A percentile compares a stretch with the other conserved stretches of the same genome.
Evolutionary conservation across 176 grass and related monocot genomes (phyloP).

Genomic region (Secale cereale): DNA sequence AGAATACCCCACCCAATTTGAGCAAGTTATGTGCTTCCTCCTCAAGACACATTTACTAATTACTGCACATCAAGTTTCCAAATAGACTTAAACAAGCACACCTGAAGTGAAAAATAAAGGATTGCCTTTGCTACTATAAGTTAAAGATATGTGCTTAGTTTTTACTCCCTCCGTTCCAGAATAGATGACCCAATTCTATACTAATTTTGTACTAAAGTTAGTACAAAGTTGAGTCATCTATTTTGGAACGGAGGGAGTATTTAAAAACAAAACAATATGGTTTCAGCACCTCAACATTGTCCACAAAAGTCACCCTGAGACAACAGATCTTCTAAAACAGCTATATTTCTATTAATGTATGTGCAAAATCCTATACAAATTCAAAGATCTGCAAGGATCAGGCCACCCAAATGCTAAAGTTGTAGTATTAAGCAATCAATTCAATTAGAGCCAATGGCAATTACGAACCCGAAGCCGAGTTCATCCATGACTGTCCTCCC

Average conservation of each 20-base stretch:
- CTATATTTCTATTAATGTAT: not conserved
- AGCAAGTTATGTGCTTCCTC: not conserved
- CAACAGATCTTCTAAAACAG: not conserved
- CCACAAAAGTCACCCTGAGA: not conserved
- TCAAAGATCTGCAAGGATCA: not conserved
- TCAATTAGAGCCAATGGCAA: slow-evolving; percentile 15
- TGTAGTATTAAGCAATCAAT: not conserved
- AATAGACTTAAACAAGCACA: slow-evolving; percentile 2
- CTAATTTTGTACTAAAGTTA: too few species aligned
- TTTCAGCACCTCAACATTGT: not conserved
- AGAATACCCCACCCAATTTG: not conserved
- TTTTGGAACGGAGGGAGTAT: too few species aligned
- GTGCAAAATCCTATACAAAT: not conserved
- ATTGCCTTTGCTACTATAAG: not conserved
- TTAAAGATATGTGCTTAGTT: not conserved
- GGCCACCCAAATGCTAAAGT: not conserved
- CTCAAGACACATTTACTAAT: not conserved
- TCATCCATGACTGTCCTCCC: slow-evolving; percentile 94
- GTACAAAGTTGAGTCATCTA: too few species aligned
- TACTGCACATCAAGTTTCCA: not conserved
- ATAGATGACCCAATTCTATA: too few species aligned
- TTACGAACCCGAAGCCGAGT: slow-evolving; percentile 72
- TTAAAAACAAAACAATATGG: not conserved
- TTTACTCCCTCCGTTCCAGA: too few species aligned
- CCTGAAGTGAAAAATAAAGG: not conserved